Base-by-base conservation (phyloP, 129 eudicot species). In the Sambucus nigra region DNA sequence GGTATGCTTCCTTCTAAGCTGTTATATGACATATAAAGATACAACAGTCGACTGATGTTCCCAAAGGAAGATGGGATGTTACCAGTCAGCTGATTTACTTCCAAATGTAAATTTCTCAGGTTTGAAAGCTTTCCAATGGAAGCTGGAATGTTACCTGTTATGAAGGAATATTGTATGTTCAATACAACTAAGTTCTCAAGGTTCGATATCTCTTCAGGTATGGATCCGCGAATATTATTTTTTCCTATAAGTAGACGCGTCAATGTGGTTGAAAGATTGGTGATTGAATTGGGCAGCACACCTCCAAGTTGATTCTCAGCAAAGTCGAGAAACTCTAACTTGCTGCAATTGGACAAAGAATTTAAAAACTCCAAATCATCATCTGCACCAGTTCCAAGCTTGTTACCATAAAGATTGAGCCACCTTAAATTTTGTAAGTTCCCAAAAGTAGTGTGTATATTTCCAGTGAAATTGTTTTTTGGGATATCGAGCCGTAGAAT, bases 11-110 rank as follows among this genome's bases (percentile, higher is more conserved):
- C 74, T 0, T 15, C 12, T 7, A 69, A 17, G 5, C 25, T 26
- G 23, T 69, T 69, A 3, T 15, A 5, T 22, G 0, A 13, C 25
- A 69, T 33, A 25, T 46, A 7, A 13, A 69, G 14, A 1, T 0
- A 4, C 3, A 5, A 21, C 50, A 69, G 54, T 2, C 11, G 6
- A 10, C 51, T 52, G 3, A 53, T 5, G 59, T 69, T 61, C 10
- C 57, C 57, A 0, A 69, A 4, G 3, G 74, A 61, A 45, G 41
- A 47, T 11, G 69, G 74, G 16, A 69, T 39, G 5, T 24, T n/a
- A 1, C 53, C 33, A 19, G 46, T 3, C 6, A 68, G 11, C 2
- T n/a, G 50, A 12, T 50, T 67, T 7, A 2, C 25, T 0, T 2
- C 9, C 5, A 58, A 15, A 26, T 19, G 1, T 5, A 57, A 15